Evolutionary conservation across 371 early-diverging fungal species (phyloP).

Genomic region (Mucor irregularis): DNA sequence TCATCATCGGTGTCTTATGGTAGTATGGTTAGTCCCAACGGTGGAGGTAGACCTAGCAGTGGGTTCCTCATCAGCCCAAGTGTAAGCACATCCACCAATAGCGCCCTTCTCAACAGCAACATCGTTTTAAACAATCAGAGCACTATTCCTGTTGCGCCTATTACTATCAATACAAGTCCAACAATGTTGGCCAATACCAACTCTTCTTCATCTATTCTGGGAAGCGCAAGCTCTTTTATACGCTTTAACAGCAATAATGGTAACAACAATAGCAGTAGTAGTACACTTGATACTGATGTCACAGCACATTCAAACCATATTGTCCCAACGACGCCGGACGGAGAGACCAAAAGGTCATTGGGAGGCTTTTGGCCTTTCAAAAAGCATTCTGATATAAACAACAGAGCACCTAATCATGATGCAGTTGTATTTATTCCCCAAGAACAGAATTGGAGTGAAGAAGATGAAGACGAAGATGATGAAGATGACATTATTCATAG

Average conservation of each 20-base stretch:
- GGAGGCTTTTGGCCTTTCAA: constrained; percentile 29
- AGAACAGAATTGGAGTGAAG: constrained; percentile 17
- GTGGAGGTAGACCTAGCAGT: neutral
- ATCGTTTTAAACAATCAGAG: too few relatives aligned
- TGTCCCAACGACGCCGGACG: constrained; percentile 1
- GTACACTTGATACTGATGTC: neutral
- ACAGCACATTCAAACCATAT: constrained; percentile 4
- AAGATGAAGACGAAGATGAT: constrained; percentile 16
- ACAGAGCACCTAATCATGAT: too few relatives aligned
- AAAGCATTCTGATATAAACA: constrained; percentile 19
- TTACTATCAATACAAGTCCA: neutral
- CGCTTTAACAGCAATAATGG: constrained; percentile 1
- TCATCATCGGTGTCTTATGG: neutral
- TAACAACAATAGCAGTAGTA: neutral
- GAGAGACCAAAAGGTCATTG: constrained; percentile 14
- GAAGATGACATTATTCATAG: constrained; percentile 3
- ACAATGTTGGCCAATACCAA: neutral
- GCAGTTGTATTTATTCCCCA: neutral
- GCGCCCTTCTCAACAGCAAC: too few relatives aligned
- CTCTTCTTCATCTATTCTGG: neutral
- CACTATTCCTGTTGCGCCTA: too few relatives aligned
- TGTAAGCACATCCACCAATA: neutral
- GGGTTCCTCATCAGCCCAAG: neutral
- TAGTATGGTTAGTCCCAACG: neutral
- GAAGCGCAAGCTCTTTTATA: constrained; percentile 15